Conservation (phyloP, 164 flowering plant genomes). For the Kalanchoe fedtschenkoi region DNA sequence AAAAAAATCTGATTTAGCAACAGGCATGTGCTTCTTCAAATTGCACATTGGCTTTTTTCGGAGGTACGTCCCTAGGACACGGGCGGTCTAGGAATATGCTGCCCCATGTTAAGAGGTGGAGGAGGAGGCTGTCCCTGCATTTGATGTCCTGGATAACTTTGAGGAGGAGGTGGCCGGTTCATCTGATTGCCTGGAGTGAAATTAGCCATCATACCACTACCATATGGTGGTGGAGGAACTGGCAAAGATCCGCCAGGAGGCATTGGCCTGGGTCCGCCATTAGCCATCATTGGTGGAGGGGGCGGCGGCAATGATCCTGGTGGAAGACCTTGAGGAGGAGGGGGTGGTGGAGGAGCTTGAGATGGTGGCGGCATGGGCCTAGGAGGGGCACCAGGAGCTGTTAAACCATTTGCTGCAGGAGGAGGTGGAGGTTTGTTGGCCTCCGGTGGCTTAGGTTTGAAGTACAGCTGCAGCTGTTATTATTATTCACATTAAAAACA, state of each 20-base stretch:
- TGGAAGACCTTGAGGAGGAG: constrained; percentile 41
- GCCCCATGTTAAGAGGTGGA: constrained; percentile 64
- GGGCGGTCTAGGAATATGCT: constrained; percentile 18
- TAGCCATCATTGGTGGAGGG: constrained; percentile 48
- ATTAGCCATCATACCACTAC: constrained; percentile 67
- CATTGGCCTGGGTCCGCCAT: constrained; percentile 79
- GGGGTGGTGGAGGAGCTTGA: constrained; percentile 33
- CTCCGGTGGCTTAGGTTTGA: constrained; percentile 79
- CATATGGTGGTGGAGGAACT: constrained; percentile 70
- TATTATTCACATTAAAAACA: constrained; percentile 12
- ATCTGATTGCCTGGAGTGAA: constrained; percentile 55
- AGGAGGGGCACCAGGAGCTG: constrained; percentile 59
- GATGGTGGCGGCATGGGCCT: constrained; percentile 60
- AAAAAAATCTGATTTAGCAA: too few relatives aligned
- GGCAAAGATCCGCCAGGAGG: constrained; percentile 73
- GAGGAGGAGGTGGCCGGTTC: constrained; percentile 55
- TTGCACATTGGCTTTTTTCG: too few relatives aligned
- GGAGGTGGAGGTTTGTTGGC: constrained; percentile 56
- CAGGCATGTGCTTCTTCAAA: too few relatives aligned
- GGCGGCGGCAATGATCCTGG: constrained; percentile 49
- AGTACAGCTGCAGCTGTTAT: constrained; percentile 79
- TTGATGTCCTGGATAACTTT: constrained; percentile 65
- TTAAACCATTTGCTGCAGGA: constrained; percentile 50
- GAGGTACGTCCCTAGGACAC: constrained; percentile 7
- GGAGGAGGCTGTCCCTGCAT: constrained; percentile 47